Conservation (phyloP, 2,329 filamentous ascomycete genomes). For the Colletotrichum cordylinicola region DNA sequence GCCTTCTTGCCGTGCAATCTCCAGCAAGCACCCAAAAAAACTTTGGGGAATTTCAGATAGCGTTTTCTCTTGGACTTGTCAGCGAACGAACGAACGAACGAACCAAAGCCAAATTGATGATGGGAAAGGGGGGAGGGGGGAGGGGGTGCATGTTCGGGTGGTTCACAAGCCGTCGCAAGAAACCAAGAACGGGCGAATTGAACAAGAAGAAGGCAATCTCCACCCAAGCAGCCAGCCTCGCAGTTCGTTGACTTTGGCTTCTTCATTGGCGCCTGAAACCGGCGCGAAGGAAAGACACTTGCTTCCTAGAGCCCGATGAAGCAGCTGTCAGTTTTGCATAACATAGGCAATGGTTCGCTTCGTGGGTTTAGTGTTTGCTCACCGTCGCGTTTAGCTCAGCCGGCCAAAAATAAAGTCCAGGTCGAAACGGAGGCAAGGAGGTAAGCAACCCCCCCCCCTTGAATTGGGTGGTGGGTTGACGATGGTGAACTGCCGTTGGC, state of each 20-base stretch:
- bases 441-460: neutral
- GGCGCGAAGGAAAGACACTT: neutral
- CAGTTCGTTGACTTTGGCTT: neutral
- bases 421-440: slow-evolving; percentile 12
- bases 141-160: neutral
- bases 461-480: neutral
- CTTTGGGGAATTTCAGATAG: neutral
- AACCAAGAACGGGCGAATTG: neutral
- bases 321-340: slow-evolving; percentile 15
- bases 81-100: neutral
- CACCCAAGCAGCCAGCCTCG: neutral
- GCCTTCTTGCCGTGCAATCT: neutral
- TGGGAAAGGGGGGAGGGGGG: neutral
- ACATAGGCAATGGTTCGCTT: neutral
- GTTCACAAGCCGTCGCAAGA: neutral
- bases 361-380: neutral
- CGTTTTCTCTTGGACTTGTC: neutral
- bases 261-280: slow-evolving; percentile 8
- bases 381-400: neutral
- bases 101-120: neutral
- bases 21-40: neutral
- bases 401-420: neutral
- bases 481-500: neutral
- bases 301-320: neutral
- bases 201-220: neutral